Base-by-base conservation (phyloP, 371 early-diverging fungal genomes). In the Rhizopus stolonifer region DNA sequence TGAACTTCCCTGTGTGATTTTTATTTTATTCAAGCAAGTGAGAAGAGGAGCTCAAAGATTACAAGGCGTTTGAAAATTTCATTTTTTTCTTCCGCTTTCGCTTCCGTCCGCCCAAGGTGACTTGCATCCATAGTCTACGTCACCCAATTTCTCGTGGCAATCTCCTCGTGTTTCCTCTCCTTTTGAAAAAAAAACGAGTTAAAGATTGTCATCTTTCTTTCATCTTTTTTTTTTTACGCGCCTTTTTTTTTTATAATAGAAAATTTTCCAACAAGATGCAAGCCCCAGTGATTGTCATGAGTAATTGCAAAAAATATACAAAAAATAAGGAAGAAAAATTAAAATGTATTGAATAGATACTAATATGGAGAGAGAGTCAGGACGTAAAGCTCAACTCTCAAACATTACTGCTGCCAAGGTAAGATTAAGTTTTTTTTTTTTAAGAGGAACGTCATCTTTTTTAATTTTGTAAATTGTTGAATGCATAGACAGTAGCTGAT, bases 391-490 rank as follows among this genome's bases (percentile, higher is more conserved):
- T 60, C 97, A 96, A 70, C 77, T 88, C 76, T 94, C 95, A 56
- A 98, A 98, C 78, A 97, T 98, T 69, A 88, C 85, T 50, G 96
- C 98, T 29, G 97, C 96, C 59, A 98, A 98, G 87, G 93, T 93
- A 79, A 40, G 19, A 29, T 9, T 29, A 29, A 29, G 6, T 11
- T 29, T 9, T 42, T 42, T 42, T 21, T 42, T 8, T 19, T 25
- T 36, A 29, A 10, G 23, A 21, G 15, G 24, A 44, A n/a, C 7
- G n/a, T 47, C 21, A 48, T 22, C 25, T 49, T 36, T 42, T 40
- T 45, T 19, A 46, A 25, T 33, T 21, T 14, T 26, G 11, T n/a
- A n/a, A n/a, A n/a, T n/a, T n/a, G n/a, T n/a, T n/a, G n/a, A n/a
- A n/a, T n/a, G n/a, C n/a, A n/a, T n/a, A 93, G 92, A 95, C 96